Evolutionary conservation across 805 yeast genomes (phyloP), one percentile per base, ranked within the genome.

Genomic region (Brettanomyces sp.): DNA sequence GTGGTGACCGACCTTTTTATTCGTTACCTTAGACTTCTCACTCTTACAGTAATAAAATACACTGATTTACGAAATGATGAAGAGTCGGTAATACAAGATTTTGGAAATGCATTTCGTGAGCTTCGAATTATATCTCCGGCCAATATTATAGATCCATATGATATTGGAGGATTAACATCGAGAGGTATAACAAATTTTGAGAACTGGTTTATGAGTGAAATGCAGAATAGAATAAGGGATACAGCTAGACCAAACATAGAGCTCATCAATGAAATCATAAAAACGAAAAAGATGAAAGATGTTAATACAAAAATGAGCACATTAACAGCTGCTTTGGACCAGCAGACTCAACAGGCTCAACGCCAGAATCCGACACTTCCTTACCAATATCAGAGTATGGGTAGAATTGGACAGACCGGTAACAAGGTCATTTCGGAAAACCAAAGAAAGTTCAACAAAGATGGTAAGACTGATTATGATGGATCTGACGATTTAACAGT

Each of bases 1-100:
- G 73, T 80, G 2, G 53, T 89, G n/a, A 81, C 95, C 0, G 96
- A 89, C 56, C 57, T 91, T 1, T 79, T 83, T 58, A 66, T 85
- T 14, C 73, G 83, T 47, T 82, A 80, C 58, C 62, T 91, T 39
- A 67, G 68, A 42, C 64, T 80, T 14, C 57, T 91, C 21, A 62
- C 80, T 1, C 52, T 64, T 11, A 77, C 78, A 43, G 67, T 87
- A 0, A 56, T 62, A 32, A 67, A 67, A 44, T 68, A 79, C 45
- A 74, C 87, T 0, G 67, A 70, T 21, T 59, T 69, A 3, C 63
- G 81, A 52, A 66, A 56, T 42, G 62, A 58, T 21, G 54, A 60
- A 24, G 70, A 68, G 7, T 60, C 62, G 6, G 54, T 39, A 23
- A 59, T 85, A 2, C 82, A 79, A 49, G 98, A 91, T 59, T 68